Conservation (phyloP, 164 flowering plant genomes). For the Nymphaea colorata region DNA sequence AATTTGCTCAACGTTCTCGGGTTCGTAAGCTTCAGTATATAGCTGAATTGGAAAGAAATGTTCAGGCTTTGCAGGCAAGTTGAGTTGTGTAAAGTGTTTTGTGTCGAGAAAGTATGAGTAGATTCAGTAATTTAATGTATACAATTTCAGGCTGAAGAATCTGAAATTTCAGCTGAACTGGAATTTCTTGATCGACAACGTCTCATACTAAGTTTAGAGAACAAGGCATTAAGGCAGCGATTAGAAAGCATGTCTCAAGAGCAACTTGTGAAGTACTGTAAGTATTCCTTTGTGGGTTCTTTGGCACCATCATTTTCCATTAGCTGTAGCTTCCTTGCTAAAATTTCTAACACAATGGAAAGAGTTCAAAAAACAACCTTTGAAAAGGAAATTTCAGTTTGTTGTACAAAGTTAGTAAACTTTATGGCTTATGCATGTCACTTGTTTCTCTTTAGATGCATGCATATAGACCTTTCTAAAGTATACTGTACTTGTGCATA, state of each 20-base stretch:
- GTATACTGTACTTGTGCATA: no score
- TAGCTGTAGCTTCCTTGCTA: neutral
- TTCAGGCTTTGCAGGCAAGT: constrained; percentile 74
- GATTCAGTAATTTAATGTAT: neutral
- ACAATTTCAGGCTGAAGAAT: constrained; percentile 65
- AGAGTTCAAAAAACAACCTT: no score
- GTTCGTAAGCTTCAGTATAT: constrained; percentile 97
- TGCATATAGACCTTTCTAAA: no score
- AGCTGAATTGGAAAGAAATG: constrained; percentile 86
- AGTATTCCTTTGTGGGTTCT: constrained; percentile 12
- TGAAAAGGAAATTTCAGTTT: no score
- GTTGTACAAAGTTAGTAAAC: no score
- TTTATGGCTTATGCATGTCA: no score
- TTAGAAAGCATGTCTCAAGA: constrained; percentile 77
- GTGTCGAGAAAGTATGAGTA: no score
- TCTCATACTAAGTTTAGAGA: constrained; percentile 80
- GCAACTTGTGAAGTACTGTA: constrained; percentile 73
- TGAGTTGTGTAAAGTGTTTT: neutral
- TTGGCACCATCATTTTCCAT: neutral
- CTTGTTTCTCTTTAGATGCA: no score
- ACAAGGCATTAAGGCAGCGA: constrained; percentile 86
- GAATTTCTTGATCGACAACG: constrained; percentile 76
- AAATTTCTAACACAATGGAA: neutral
- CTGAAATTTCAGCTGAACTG: constrained; percentile 82
- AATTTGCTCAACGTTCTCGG: constrained; percentile 92